Evolutionary conservation across 2,329 filamentous ascomycete species (phyloP).

Genomic region (Cordyceps militaris): DNA sequence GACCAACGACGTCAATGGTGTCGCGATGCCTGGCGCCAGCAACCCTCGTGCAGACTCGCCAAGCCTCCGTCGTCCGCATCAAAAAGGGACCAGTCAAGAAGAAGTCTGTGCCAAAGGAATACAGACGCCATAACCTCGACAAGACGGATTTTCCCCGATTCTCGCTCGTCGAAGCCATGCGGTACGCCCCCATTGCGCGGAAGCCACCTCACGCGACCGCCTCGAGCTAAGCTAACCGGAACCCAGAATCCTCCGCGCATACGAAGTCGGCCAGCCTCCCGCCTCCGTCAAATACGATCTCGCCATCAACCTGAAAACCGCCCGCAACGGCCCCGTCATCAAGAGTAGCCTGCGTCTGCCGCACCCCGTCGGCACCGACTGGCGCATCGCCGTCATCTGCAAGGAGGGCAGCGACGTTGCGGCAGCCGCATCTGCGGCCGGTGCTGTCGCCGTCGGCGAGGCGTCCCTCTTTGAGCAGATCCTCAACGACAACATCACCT

Average conservation of each 20-base stretch:
- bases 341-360: slow-evolving; percentile 84
- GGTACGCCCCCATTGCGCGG: slow-evolving; percentile 43
- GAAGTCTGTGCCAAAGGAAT: slow-evolving; percentile 57
- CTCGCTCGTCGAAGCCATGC: slow-evolving; percentile 85
- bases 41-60: slow-evolving; percentile 35
- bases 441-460: slow-evolving; percentile 78
- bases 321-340: slow-evolving; percentile 79
- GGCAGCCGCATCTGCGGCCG: slow-evolving; percentile 66
- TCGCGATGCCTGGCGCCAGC: slow-evolving; percentile 44
- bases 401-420: slow-evolving; percentile 71
- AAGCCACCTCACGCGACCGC: neutral
- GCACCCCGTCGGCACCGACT: slow-evolving; percentile 80
- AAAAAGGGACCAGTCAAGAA: slow-evolving; percentile 47
- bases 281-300: slow-evolving; percentile 79
- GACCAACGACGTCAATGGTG: slow-evolving; percentile 38
- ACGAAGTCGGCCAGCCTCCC: slow-evolving; percentile 78
- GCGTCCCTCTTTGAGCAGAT: slow-evolving; percentile 78
- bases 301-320: slow-evolving; percentile 71
- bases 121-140: slow-evolving; percentile 59
- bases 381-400: slow-evolving; percentile 84
- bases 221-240: slow-evolving; percentile 12
- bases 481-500: slow-evolving; percentile 66
- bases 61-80: slow-evolving; percentile 33
- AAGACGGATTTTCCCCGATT: slow-evolving; percentile 59
- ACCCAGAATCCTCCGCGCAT: slow-evolving; percentile 78